phyloP scores from a whole-genome alignment of 805 yeast species.

The Cyberlindnera meyerae region DNA sequence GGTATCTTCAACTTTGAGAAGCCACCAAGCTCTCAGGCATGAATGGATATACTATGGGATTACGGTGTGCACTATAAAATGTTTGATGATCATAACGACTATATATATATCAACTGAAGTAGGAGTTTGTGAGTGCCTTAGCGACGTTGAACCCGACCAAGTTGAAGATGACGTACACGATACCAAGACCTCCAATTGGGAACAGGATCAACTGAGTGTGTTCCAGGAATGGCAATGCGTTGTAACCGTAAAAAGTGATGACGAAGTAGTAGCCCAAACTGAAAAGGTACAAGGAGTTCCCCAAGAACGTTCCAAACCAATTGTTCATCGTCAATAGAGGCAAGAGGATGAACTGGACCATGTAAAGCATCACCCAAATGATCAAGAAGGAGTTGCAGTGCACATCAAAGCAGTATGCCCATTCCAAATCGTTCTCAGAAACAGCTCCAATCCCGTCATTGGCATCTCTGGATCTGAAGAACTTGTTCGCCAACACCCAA shows the following conservation, averaged over 20 bases:
- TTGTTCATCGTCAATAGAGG: slow-evolving; percentile 65
- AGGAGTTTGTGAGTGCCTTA: slow-evolving; percentile 45
- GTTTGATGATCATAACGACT: background rate
- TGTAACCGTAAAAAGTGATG: slow-evolving; percentile 85
- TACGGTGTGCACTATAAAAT: background rate
- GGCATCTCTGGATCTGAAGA: slow-evolving; percentile 42
- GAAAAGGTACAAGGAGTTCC: slow-evolving; percentile 71
- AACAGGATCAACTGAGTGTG: slow-evolving; percentile 56
- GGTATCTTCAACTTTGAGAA: slow-evolving; percentile 49
- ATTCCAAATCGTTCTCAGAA: slow-evolving; percentile 54
- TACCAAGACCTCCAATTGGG: slow-evolving; percentile 57
- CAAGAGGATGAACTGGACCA: slow-evolving; percentile 66
- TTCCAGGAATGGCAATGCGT: slow-evolving; percentile 63
- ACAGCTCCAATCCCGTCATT: slow-evolving; percentile 25
- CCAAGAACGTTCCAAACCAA: slow-evolving; percentile 66
- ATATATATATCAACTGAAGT: slow-evolving; percentile 15
- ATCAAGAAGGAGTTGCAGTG: slow-evolving; percentile 87
- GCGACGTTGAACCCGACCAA: slow-evolving; percentile 72
- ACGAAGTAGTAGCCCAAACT: slow-evolving; percentile 73
- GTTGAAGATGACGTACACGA: slow-evolving; percentile 52
- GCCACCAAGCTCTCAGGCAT: slow-evolving; percentile 9
- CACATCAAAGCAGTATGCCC: slow-evolving; percentile 93
- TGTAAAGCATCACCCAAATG: slow-evolving; percentile 72
- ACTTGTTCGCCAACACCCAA: slow-evolving; percentile 67
- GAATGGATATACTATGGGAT: background rate